Base-by-base conservation (phyloP, 306 rosid species). In the Pyrus betulifolia region DNA sequence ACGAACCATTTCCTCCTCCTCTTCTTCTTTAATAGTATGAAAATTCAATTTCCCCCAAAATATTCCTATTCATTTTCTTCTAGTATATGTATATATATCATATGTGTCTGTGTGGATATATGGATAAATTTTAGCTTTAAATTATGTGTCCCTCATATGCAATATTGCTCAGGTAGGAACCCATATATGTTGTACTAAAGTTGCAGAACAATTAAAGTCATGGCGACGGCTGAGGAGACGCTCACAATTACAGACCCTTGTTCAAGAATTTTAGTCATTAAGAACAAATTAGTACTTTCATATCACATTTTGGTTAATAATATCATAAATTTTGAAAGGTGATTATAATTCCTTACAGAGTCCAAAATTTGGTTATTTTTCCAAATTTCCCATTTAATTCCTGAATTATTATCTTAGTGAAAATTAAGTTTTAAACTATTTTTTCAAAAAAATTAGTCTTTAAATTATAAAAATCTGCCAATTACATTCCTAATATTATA, bases 201-300 rank as follows among this genome's bases (percentile, higher is more conserved):
- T 75, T 82, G 72, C 61, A 17, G 74, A 40, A 78, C 86, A 45
- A 77, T 90, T 82, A 86, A 74, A 82, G 89, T 91, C 66, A 90
- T 94, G 96, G 88, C 96, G 21, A 80, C 88, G 27, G 79, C 88
- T 8, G 73, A 75, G 44, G 85, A 81, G 25, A 46, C 87, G 10
- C 9, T 81, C 46, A 64, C 88, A 28, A 54, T 28, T 19, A 67
- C 89, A 15, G 67, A 76, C 71, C 9, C 67, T 60, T 35, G 40
- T 35, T 35, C 9, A 35, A 35, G 40, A 35, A 35, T 6, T 35
- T 35, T 35, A 35, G 40, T 35, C 40, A 35, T 35, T 35, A 35
- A 6, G 40, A 8, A 6, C 0, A 35, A 35, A 35, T 35, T 35
- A 35, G 40, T 6, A 35, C 40, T 35, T 35, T 35, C 40, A 35